Conservation (phyloP, 2,329 filamentous ascomycete species). For the Rutstroemia sydowiana region DNA sequence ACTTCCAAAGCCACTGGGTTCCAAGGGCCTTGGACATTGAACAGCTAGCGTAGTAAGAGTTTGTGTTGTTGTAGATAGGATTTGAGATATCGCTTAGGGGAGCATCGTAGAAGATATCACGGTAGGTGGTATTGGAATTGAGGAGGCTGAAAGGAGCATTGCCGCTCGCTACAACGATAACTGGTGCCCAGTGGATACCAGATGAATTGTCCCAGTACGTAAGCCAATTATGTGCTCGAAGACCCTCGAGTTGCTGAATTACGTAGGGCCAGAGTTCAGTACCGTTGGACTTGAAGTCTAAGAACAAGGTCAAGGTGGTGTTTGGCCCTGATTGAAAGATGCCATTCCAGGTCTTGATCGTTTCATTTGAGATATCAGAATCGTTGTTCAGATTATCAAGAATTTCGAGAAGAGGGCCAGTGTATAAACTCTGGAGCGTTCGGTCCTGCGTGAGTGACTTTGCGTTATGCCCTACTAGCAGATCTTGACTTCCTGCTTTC, state of each 20-base stretch:
- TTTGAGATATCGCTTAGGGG: slow-evolving; percentile 29
- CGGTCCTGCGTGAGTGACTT: slow-evolving; percentile 44
- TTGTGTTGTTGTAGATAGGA: slow-evolving; percentile 21
- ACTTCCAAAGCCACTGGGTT: slow-evolving; percentile 15
- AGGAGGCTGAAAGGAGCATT: slow-evolving; percentile 35
- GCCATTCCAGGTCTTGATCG: slow-evolving; percentile 11
- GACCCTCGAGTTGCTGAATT: slow-evolving; percentile 32
- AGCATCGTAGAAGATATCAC: slow-evolving; percentile 42
- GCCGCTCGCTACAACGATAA: slow-evolving; percentile 44
- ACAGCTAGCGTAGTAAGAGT: slow-evolving; percentile 25
- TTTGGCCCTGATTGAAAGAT: slow-evolving; percentile 14
- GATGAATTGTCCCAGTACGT: slow-evolving; percentile 40
- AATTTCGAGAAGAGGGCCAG: slow-evolving; percentile 50
- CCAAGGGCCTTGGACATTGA: slow-evolving; percentile 12
- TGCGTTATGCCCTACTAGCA: slow-evolving; percentile 50
- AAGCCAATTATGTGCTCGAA: slow-evolving; percentile 27
- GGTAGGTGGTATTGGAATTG: slow-evolving; percentile 30
- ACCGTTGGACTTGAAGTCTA: slow-evolving; percentile 42
- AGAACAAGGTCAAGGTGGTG: slow-evolving; percentile 34
- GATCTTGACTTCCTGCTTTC: slow-evolving; percentile 35
- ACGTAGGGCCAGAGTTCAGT: slow-evolving; percentile 34
- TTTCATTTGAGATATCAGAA: not conserved
- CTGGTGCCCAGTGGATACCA: slow-evolving; percentile 27
- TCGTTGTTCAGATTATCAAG: slow-evolving; percentile 41
- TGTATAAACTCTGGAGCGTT: slow-evolving; percentile 50